phyloP scores from a whole-genome alignment of 169 alveolate genomes.

The Plasmodium falciparum region DNA sequence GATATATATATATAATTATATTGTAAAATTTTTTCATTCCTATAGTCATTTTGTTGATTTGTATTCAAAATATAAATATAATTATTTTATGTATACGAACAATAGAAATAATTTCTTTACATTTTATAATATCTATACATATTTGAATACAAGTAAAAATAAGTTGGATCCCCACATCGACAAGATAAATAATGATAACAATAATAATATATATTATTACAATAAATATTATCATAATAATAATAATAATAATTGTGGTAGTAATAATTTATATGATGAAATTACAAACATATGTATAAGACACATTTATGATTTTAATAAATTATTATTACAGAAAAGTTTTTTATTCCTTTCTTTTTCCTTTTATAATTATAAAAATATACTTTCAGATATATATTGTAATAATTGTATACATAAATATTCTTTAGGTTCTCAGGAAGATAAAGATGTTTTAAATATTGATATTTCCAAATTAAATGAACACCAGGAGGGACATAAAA shows the following conservation, averaged over 20 bases:
- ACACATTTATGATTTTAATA: conserved; percentile 46
- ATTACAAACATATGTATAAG: conserved; percentile 10
- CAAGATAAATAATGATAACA: neutral
- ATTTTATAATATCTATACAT: conserved; percentile 41
- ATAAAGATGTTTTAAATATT: neutral
- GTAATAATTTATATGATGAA: neutral
- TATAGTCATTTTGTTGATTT: conserved; percentile 15
- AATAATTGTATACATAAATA: conserved; percentile 43
- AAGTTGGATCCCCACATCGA: neutral
- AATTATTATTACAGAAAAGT: conserved; percentile 41
- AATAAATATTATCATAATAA: too few relatives aligned
- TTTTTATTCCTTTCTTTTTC: conserved; percentile 35
- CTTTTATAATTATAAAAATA: conserved; percentile 51
- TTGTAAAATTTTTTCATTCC: conserved; percentile 31
- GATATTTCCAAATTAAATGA: neutral
- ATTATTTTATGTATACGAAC: conserved; percentile 30
- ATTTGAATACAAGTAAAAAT: neutral
- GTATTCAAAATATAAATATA: conserved; percentile 60
- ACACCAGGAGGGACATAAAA: neutral
- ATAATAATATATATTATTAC: neutral
- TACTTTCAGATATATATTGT: conserved; percentile 33
- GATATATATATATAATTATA: conserved; percentile 33
- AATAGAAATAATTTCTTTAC: conserved; percentile 23
- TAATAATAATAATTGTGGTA: too few relatives aligned
- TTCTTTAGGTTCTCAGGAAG: conserved; percentile 8